Conservation (phyloP, 2,329 filamentous ascomycete genomes). For the Pyrenochaeta sp. region DNA sequence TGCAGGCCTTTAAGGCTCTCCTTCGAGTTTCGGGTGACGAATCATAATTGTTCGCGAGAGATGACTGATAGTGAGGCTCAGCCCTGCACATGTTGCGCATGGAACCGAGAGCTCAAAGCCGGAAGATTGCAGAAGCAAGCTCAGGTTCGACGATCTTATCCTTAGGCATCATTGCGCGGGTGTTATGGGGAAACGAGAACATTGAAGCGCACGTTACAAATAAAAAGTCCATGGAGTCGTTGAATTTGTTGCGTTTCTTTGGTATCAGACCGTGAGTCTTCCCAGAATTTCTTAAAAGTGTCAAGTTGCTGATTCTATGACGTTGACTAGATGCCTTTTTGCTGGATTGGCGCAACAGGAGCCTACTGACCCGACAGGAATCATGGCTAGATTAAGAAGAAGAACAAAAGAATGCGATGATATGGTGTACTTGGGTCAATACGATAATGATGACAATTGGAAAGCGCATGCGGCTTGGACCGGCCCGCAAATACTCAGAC, state of each 20-base stretch:
- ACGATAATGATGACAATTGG: constrained; percentile 63
- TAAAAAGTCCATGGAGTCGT: background rate
- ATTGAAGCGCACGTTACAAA: background rate
- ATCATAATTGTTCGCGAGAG: constrained; percentile 44
- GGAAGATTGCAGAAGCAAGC: background rate
- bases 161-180: background rate
- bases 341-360: background rate
- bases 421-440: constrained; percentile 61
- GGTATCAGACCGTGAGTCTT: background rate
- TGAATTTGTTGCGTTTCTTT: background rate
- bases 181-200: background rate
- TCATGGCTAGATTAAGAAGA: background rate
- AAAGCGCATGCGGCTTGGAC: constrained; percentile 66
- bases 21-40: constrained; percentile 55
- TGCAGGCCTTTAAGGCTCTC: constrained; percentile 54
- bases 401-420: background rate
- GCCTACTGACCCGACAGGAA: background rate
- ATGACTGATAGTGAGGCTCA: background rate
- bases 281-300: background rate
- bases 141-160: background rate
- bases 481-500: constrained; percentile 63
- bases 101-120: background rate
- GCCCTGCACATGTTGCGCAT: background rate
- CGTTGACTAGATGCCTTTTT: background rate
- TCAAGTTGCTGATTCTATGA: background rate